Evolutionary conservation across 2,329 filamentous ascomycete genomes (phyloP), one percentile per base, ranked within the genome.

Genomic region (Huntiella decipiens): DNA sequence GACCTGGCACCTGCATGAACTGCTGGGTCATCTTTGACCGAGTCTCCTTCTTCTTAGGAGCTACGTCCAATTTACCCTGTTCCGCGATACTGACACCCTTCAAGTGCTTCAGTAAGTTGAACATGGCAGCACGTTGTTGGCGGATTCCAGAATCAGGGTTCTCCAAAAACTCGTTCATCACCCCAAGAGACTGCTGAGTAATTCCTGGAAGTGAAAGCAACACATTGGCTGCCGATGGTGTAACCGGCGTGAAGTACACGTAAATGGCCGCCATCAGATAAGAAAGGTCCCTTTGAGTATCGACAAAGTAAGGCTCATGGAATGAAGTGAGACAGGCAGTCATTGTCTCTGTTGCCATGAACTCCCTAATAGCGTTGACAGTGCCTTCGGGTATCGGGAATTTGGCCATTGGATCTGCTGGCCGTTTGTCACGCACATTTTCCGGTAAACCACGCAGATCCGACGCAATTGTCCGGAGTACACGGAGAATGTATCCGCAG

Each of bases 231-330:
- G 87, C 84, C 1, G 82, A 91, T 5, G 67, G 56, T 5, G 80
- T 87, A 31, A 73, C 61, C 0, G 73, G 66, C 10, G 75, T 74
- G 58, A 94, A 94, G 51, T 82, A 73, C 6, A 80, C 71, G 54
- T 94, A 69, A 51, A 96, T 91, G 3, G 79, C 74, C 0, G 87
- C 87, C 51, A 98, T 94, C 34, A 96, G 68, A 16, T 78, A 74
- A 1, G 86, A 88, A 16, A 98, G 70, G 44, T 98, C 87, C 58
- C 87, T 88, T 56, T 98, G 91, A 51, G 92, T 74, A 54, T 98
- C 91, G 32, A 95, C 87, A 61, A 96, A 98, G 61, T 96, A 95
- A 0, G 85, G 79, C 53, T 98, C 91, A 61, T 96, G 83, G 43
- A 98, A 75, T 2, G 83, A 92, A 1, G 79, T 83, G 58, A 95